Evolutionary conservation across 805 yeast genomes (phyloP), one percentile per base, ranked within the genome.

Genomic region (Clavispora santaluciae): DNA sequence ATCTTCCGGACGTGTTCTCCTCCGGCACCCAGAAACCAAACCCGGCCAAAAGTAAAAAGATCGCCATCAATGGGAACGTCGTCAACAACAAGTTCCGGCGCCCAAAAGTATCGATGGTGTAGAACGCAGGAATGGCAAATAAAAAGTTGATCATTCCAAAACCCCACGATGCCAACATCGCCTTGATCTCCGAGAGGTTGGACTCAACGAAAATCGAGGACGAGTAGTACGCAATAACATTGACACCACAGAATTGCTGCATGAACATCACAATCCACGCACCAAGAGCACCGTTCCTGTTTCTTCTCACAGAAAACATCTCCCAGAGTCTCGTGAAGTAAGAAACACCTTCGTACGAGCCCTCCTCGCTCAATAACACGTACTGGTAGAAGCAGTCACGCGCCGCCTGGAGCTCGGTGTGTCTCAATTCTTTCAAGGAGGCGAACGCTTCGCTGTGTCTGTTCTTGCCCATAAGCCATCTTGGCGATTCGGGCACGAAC

Each of bases 171-270:
- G 95, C 95, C 51, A 83, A 64, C 56, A 87, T 62, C 0, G 95
- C 81, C 43, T 76, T 70, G 46, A 75, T 69, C 45, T 75, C 78
- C 30, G 75, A 61, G 61, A 83, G 81, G 33, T 83, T 84, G 17
- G 89, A 78, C 42, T 80, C 73, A 17, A 73, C 61, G 64, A 87
- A 87, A 43, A 87, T 86, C 8, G 84, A 72, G 0, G 93, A 81
- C 1, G 91, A 83, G 62, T 85, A 87, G 64, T 86, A 84, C 15
- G 95, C 91, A 63, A 87, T 86, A 39, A 86, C 91, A 56, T 87
- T 87, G 60, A 87, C 78, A 52, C 95, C 95, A 64, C 95, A 87
- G 66, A 86, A 84, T 60, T 87, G 95, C 67, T 87, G 95, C 87
- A 83, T 83, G 57, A 86, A 84, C 79, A 88, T 87, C 44, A 81